Evolutionary conservation across 768 basidiomycete genomes (phyloP), one percentile per base, ranked within the genome.

Genomic region (Boletus huronensis): DNA sequence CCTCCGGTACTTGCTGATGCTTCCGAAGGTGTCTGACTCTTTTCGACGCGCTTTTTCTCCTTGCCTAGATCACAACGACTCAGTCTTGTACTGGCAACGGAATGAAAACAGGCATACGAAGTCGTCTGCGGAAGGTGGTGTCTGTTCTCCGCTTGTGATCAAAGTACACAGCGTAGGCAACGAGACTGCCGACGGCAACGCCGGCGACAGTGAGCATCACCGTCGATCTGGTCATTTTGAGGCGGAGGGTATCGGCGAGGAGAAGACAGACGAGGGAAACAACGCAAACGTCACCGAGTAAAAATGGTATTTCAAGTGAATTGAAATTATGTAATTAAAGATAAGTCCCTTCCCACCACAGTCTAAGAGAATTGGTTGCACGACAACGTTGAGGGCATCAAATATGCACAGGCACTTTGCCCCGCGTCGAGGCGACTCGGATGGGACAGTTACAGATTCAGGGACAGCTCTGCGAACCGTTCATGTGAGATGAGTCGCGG

Each of bases 131-230:
- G 81, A 99, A 99, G 16, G 80, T 78, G 40, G 77, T 72, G 67
- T 97, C 93, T 68, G 89, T 91, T 66, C 95, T 82, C 48, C 97
- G 86, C 76, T 82, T 90, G 77, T 96, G 86, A 78, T 99, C 97
- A 65, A 98, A 99, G 74, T 93, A 98, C 50, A 83, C 79, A 29
- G 89, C 93, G 71, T 98, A 98, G 23, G 85, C 92, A 34, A 89
- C 71, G 36, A 85, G 63, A 44, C 73, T 67, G 43, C 84, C 78
- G 41, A 81, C 79, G 21, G 85, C 79, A 50, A 76, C 64, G 42
- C 73, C 71, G 21, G 76, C 73, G 61, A 75, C 69, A 35, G 77
- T 72, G 59, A 80, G 54, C 49, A 73, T 59, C 28, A 74, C 71
- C 58, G 75, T 63, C n/a, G 75, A 63, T 68, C 68, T 67, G 48